These are phyloP conservation scores for Coemansia sp. DNA, from an alignment of 371 early-diverging fungal genomes.

Conservation along the genomic window DNA sequence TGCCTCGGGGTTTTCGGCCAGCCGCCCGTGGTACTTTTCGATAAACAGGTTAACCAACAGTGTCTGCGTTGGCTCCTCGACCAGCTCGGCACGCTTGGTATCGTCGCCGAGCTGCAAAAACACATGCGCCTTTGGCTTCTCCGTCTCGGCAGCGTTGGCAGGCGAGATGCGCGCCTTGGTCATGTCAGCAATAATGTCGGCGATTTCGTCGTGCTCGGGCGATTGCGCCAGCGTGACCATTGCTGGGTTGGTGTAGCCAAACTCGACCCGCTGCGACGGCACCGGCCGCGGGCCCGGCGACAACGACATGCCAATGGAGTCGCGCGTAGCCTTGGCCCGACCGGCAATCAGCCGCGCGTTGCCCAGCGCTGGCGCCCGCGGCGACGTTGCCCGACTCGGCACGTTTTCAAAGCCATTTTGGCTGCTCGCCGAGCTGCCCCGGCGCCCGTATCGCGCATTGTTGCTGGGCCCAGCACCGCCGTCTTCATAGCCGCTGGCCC, in stretches of 20 bases:
- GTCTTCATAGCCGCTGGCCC: constrained; percentile 19
- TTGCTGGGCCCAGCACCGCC: constrained; percentile 5
- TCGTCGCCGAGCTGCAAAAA: constrained; percentile 41
- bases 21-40: constrained; percentile 29
- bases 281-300: constrained; percentile 10
- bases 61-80: constrained; percentile 17
- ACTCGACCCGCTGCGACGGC: constrained; percentile 39
- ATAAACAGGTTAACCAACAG: constrained; percentile 33
- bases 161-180: constrained; percentile 32
- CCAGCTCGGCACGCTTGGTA: constrained; percentile 15
- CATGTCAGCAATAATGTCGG: constrained; percentile 48
- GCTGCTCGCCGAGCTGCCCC: constrained; percentile 22
- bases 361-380: neutral
- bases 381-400: constrained; percentile 3
- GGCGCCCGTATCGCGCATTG: constrained; percentile 10
- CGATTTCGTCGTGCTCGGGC: constrained; percentile 40
- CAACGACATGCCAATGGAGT: neutral
- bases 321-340: constrained; percentile 6
- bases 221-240: constrained; percentile 15
- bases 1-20: constrained; percentile 23
- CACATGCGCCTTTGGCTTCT: constrained; percentile 12
- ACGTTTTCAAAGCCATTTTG: constrained; percentile 5
- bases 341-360: constrained; percentile 4
- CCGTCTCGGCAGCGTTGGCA: constrained; percentile 1
- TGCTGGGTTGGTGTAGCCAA: constrained; percentile 27